Base-by-base conservation (phyloP, 208 protist genomes). In the Acanthamoeba triangularis region DNA sequence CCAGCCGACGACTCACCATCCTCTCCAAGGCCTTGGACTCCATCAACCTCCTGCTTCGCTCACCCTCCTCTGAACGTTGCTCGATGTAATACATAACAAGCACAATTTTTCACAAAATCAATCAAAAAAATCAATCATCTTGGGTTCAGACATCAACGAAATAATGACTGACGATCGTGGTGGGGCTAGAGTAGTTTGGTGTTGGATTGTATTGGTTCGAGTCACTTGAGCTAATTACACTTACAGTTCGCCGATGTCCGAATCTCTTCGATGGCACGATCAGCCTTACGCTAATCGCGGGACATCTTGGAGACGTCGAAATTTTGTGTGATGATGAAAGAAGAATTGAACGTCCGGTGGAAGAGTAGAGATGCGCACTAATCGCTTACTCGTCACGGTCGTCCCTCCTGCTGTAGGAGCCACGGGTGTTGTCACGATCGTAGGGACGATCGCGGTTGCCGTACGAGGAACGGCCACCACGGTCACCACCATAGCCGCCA, bases 381-480 rank as follows among this genome's bases (percentile, higher is more conserved):
- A 41, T 23, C 47, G 74, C 88, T 65, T 74, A 74, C 41, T 93
- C 47, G 88, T 93, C 88, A 54, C 47, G 11, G 88, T 93, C 88
- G 30, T 80, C 28, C 11, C 37, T 23, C 49, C 65, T 65, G 23
- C 61, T 52, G 63, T 93, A 69, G 1, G 37, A 65, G 44, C 63
- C 63, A 41, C 88, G 88, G 88, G 41, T 93, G 37, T 78, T 78
- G 65, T 93, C 41, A 23, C 49, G 41, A 18, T 78, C 88, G 80
- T 88, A 88, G 44, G 80, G 80, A 78, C 59, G 41, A 30, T 74
- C 44, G n/a, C 65, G 49, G 59, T 74, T 78, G 65, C 88, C 63
- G 88, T 76, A 69, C 41, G 59, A 93, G n/a, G n/a, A 33, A 54
- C 88, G n/a, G 88, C 88, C 63, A 52, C 88, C 56, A 74, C 59